Conservation (phyloP, 768 basidiomycete species). For the Suillus fuscotomentosus region DNA sequence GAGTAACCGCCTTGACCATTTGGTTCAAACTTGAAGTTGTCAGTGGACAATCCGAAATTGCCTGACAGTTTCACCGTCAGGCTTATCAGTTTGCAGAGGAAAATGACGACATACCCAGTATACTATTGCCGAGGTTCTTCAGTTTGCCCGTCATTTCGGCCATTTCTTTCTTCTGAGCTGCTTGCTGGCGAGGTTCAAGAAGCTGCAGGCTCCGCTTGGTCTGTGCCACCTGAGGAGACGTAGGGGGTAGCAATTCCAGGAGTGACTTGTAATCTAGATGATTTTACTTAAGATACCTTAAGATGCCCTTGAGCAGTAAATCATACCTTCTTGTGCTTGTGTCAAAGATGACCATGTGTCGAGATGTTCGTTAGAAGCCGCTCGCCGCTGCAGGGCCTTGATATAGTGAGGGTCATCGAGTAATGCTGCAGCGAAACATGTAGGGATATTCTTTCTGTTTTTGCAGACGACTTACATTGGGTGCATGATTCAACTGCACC, state of each 20-base stretch:
- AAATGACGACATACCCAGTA: constrained; percentile 60
- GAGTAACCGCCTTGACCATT: constrained; percentile 96
- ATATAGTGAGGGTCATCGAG: constrained; percentile 80
- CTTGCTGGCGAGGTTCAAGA: constrained; percentile 69
- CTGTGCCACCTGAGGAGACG: constrained; percentile 48
- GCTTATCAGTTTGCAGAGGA: background rate
- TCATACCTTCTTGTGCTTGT: constrained; percentile 79
- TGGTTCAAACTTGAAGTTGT: constrained; percentile 96
- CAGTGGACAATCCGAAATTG: constrained; percentile 90
- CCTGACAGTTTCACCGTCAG: constrained; percentile 42
- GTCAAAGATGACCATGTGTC: constrained; percentile 81
- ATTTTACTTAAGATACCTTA: background rate
- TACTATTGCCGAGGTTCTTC: constrained; percentile 87
- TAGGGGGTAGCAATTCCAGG: constrained; percentile 57
- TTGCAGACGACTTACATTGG: constrained; percentile 46
- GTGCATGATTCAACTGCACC: constrained; percentile 80
- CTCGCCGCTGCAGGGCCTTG: constrained; percentile 90
- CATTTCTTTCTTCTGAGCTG: constrained; percentile 82
- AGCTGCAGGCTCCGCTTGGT: constrained; percentile 47
- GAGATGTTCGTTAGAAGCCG: constrained; percentile 77
- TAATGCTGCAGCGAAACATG: constrained; percentile 55
- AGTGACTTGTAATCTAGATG: constrained; percentile 74
- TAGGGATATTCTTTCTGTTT: background rate
- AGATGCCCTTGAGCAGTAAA: background rate
- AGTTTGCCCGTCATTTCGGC: constrained; percentile 91